phyloP scores from a whole-genome alignment of 345 rosid species.

The Geranium brycei region DNA sequence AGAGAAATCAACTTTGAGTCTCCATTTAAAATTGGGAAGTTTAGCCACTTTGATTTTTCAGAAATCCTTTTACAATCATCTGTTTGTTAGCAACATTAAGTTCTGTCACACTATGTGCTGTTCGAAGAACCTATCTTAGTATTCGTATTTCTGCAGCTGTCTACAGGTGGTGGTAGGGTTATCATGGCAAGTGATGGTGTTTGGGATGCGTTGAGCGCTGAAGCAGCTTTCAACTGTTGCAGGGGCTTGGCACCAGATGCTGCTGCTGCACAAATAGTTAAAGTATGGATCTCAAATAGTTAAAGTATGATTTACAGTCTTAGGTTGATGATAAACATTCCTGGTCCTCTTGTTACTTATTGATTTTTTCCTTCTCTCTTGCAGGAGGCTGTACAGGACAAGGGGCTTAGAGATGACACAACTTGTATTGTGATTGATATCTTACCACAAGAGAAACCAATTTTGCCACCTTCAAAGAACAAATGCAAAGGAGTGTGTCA shows the following conservation, averaged over 20 bases:
- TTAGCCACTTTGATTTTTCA: neutral
- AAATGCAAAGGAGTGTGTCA: conserved; percentile 69
- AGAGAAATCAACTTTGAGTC: neutral
- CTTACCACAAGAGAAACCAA: conserved; percentile 66
- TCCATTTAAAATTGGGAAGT: neutral
- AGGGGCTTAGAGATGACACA: conserved; percentile 96
- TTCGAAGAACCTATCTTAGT: neutral
- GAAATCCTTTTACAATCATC: no score
- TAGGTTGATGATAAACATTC: no score
- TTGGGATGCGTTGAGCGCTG: conserved; percentile 89
- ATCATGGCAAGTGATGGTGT: conserved; percentile 96
- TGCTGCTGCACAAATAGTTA: conserved; percentile 87
- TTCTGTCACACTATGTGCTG: neutral
- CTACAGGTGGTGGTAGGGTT: conserved; percentile 82
- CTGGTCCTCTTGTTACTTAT: neutral
- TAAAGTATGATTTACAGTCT: neutral
- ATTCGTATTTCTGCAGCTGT: conserved; percentile 39
- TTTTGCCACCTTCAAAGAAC: conserved; percentile 57
- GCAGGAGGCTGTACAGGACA: conserved; percentile 74
- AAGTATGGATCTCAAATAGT: conserved; percentile 28
- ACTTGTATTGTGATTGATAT: conserved; percentile 95
- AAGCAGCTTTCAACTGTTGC: conserved; percentile 71
- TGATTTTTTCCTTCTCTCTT: conserved; percentile 7
- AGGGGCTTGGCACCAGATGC: conserved; percentile 83
- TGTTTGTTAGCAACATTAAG: neutral